Evolutionary conservation across 2,329 filamentous ascomycete genomes (phyloP).

Genomic region (Seiridium unicorne): DNA sequence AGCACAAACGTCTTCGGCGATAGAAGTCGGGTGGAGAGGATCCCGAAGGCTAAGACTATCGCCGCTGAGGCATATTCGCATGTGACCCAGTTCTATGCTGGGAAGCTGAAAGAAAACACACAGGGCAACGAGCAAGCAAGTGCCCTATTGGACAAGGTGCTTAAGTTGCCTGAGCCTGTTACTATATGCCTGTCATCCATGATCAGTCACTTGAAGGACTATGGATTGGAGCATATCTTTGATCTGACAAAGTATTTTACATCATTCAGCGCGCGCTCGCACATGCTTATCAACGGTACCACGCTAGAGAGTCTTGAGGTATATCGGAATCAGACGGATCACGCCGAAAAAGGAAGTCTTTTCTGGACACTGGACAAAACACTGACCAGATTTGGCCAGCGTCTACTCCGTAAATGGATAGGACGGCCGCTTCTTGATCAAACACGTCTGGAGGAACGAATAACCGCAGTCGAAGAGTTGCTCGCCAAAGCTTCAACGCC

Average conservation of each 20-base stretch:
- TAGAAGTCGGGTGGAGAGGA: constrained; percentile 78
- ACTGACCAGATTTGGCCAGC: constrained; percentile 81
- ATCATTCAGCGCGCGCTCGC: constrained; percentile 87
- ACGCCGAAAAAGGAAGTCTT: constrained; percentile 79
- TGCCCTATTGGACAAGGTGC: constrained; percentile 77
- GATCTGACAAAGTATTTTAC: constrained; percentile 96
- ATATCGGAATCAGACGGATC: constrained; percentile 91
- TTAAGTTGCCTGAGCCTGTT: constrained; percentile 80
- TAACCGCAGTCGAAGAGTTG: constrained; percentile 84
- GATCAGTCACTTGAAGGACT: constrained; percentile 90
- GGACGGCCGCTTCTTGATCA: constrained; percentile 84
- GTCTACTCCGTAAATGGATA: constrained; percentile 91
- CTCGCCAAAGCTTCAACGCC: constrained; percentile 64
- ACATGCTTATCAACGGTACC: constrained; percentile 96
- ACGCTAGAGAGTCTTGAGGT: constrained; percentile 92
- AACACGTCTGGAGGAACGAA: constrained; percentile 70
- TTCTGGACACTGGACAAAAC: constrained; percentile 97
- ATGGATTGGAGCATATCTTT: constrained; percentile 92
- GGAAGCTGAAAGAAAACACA: constrained; percentile 67
- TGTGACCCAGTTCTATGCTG: constrained; percentile 89
- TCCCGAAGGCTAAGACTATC: constrained; percentile 74
- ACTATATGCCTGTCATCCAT: constrained; percentile 93
- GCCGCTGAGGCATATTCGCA: constrained; percentile 84
- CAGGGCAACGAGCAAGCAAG: constrained; percentile 55
- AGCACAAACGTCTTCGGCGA: constrained; percentile 93